A percentile compares a stretch with the other conserved stretches of the same genome.
These are phyloP conservation scores for Capronia coronata DNA, from an alignment of 2,329 filamentous ascomycete genomes.

Conservation along the genomic window DNA sequence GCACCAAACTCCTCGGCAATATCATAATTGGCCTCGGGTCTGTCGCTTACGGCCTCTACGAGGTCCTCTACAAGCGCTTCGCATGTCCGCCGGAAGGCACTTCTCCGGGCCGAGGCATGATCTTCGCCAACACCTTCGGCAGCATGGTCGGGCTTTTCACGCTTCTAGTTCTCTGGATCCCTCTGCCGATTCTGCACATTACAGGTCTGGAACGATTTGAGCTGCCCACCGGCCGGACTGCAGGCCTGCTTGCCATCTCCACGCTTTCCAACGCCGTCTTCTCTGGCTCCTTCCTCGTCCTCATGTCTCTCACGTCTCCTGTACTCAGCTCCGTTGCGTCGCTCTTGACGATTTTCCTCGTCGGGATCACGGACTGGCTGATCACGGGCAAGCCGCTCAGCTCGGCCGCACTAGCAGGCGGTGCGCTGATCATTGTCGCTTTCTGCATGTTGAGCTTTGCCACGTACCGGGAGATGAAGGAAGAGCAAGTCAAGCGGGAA, in stretches of 20 bases:
- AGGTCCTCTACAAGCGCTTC: slow-evolving; percentile 89
- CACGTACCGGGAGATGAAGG: slow-evolving; percentile 86
- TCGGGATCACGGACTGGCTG: slow-evolving; percentile 84
- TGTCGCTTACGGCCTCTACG: slow-evolving; percentile 91
- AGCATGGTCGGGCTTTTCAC: slow-evolving; percentile 84
- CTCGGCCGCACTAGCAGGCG: slow-evolving; percentile 70
- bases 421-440: slow-evolving; percentile 76
- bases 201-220: slow-evolving; percentile 75
- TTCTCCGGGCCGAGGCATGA: slow-evolving; percentile 77
- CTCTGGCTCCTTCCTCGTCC: slow-evolving; percentile 82
- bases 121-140: slow-evolving; percentile 91
- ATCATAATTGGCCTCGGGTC: slow-evolving; percentile 85
- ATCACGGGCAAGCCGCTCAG: slow-evolving; percentile 71
- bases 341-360: slow-evolving; percentile 91
- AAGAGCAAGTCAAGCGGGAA: slow-evolving; percentile 61
- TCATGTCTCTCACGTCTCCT: slow-evolving; percentile 87
- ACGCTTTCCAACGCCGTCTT: slow-evolving; percentile 86
- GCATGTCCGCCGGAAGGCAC: slow-evolving; percentile 90
- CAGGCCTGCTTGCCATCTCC: slow-evolving; percentile 70
- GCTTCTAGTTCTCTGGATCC: slow-evolving; percentile 81
- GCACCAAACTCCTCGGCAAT: slow-evolving; percentile 69
- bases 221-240: slow-evolving; percentile 69
- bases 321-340: slow-evolving; percentile 89
- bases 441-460: slow-evolving; percentile 86
- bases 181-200: slow-evolving; percentile 74